phyloP scores from a whole-genome alignment of 805 yeast genomes.

The Kuraishia ogatae region DNA sequence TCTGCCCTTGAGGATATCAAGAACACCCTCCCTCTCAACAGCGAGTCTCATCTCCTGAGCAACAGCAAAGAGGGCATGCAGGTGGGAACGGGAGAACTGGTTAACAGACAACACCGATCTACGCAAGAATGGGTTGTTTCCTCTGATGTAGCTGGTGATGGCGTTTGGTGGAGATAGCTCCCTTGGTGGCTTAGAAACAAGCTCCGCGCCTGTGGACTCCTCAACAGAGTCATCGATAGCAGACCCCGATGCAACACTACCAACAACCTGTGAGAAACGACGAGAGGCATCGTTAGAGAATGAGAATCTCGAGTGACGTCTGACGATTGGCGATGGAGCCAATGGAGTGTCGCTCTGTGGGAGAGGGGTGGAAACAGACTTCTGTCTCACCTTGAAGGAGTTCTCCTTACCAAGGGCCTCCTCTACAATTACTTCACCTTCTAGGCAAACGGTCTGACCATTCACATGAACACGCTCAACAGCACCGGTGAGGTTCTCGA shows the following conservation, averaged over 20 bases:
- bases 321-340: slow-evolving; percentile 23
- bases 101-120: slow-evolving; percentile 82
- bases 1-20: slow-evolving; percentile 85
- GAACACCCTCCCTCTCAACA: slow-evolving; percentile 92
- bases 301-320: slow-evolving; percentile 43
- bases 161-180: slow-evolving; percentile 74
- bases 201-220: slow-evolving; percentile 42
- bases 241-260: slow-evolving; percentile 16
- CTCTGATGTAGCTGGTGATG: slow-evolving; percentile 65
- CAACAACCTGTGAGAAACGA: slow-evolving; percentile 22
- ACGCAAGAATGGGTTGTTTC: slow-evolving; percentile 84
- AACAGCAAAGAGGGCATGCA: slow-evolving; percentile 89
- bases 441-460: slow-evolving; percentile 74
- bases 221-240: slow-evolving; percentile 25
- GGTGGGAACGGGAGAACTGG: slow-evolving; percentile 78
- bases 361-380: slow-evolving; percentile 21
- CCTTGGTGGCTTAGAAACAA: slow-evolving; percentile 68
- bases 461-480: slow-evolving; percentile 82
- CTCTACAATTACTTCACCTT: slow-evolving; percentile 59
- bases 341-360: slow-evolving; percentile 21
- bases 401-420: slow-evolving; percentile 57
- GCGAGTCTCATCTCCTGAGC: slow-evolving; percentile 97
- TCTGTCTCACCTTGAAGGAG: slow-evolving; percentile 35
- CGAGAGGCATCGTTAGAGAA: slow-evolving; percentile 33
- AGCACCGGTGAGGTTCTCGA: slow-evolving; percentile 62